Conservation (phyloP, 352 stramenopile genomes). For the Phytophthora cactorum region DNA sequence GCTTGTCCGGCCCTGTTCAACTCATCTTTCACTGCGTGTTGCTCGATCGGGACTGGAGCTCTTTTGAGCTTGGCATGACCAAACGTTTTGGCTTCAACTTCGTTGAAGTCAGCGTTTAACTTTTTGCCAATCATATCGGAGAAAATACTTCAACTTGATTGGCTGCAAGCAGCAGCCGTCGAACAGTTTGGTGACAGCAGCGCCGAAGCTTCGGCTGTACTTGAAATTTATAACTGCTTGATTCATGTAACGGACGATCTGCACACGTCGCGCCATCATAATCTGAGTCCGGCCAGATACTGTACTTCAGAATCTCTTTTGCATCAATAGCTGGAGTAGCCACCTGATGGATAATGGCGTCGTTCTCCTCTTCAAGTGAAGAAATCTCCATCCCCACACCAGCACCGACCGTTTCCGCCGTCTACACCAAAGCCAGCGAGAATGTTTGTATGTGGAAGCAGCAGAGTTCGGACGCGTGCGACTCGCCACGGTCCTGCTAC, state of each 20-base stretch:
- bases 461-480: constrained; percentile 31
- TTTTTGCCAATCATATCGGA: not conserved
- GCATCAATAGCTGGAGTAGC: constrained; percentile 4
- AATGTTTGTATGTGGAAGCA: constrained; percentile 45
- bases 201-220: not conserved
- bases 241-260: not conserved
- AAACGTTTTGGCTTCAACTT: not conserved
- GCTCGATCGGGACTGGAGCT: too few species aligned
- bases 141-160: not conserved
- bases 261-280: not conserved
- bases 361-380: constrained; percentile 11
- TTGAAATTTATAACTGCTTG: not conserved
- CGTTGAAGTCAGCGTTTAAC: not conserved
- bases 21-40: too few species aligned
- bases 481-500: constrained; percentile 43
- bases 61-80: too few species aligned
- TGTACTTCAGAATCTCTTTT: not conserved
- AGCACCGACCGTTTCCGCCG: constrained; percentile 1
- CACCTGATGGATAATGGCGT: constrained; percentile 11
- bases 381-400: constrained; percentile 10
- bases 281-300: constrained; percentile 11
- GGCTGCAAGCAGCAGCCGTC: not conserved
- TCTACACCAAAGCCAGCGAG: constrained; percentile 32
- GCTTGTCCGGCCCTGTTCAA: too few species aligned
- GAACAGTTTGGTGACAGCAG: not conserved